Base-by-base conservation (phyloP, 345 rosid species). In the Lepidium aucheri region DNA sequence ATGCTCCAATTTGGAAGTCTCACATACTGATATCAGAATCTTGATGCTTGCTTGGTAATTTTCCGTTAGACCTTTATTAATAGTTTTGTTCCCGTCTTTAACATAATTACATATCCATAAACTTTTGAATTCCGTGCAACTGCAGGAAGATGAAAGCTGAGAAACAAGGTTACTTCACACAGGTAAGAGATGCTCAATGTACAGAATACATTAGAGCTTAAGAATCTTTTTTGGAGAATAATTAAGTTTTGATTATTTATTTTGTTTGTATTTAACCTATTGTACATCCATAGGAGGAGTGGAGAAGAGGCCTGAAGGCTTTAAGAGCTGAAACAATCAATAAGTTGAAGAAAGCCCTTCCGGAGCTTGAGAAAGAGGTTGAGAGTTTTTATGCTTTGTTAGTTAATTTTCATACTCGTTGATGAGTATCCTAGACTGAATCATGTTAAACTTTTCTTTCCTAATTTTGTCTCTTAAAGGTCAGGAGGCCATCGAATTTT, bases 41-140 rank as follows among this genome's bases (percentile, higher is more conserved):
- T 82, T 94, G 84, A 88, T 94, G 96, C 89, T 94, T 69, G 99
- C 99, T 69, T 94, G 99, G 96, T 94, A 79, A 77, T 84, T 55
- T 26, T 38, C 36, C 34, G 47, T 49, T 13, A 15, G 42, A 49
- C 45, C 33, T 69, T n/a, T 22, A 28, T 45, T 40, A 10, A 38
- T 58, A 28, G 16, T 16, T 26, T 13, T 34, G 6, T 45, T 12
- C 30, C 35, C 18, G 16, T 28, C 51, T 60, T 69, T 43, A 16
- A 35, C 63, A 55, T 22, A 6, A 8, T 55, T 20, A 62, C 53
- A 33, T 63, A 9, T 38, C 7, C 53, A 62, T 60, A 52, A 63
- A 63, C 39, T 58, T 26, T 49, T 51, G 15, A 13, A 67, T 17
- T 43, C 54, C 68, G 43, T 14, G 17, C 33, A 6, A 17, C 74